A percentile compares a stretch with the other conserved stretches of the same genome.
phyloP scores from a whole-genome alignment of 257 asterid species.

The Solanum phureja region DNA sequence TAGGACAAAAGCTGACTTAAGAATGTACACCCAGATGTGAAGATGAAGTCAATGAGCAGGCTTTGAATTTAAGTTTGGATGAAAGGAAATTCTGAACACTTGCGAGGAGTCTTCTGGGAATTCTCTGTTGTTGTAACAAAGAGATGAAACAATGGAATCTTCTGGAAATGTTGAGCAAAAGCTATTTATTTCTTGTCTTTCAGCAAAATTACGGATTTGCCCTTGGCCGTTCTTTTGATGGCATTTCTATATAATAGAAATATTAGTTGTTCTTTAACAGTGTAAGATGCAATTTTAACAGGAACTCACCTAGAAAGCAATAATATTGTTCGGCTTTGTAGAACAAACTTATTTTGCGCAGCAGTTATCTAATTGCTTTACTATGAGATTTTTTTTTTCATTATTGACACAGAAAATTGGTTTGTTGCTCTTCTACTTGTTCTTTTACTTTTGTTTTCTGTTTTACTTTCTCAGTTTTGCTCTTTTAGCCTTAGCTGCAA shows the following conservation, averaged over 20 bases:
- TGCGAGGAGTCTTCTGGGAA: not conserved
- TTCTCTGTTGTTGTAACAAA: not conserved
- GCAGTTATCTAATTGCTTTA: not conserved
- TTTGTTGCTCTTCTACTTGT: not conserved
- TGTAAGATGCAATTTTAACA: not conserved
- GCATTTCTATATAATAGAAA: not conserved
- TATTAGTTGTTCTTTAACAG: not conserved
- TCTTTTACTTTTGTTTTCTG: not conserved
- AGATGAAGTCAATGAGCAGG: not conserved
- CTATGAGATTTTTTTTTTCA: not conserved
- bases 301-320: not conserved
- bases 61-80: not conserved
- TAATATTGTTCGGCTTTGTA: not conserved
- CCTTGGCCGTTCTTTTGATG: not conserved
- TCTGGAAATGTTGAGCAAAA: not conserved
- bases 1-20: not conserved
- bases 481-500: not conserved
- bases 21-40: not conserved
- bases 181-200: not conserved
- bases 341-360: not conserved
- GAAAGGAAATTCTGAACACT: not conserved
- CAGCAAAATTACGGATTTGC: not conserved
- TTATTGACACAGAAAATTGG: not conserved
- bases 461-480: not conserved
- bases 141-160: not conserved